Percentiles rank a stretch among this genome's conserved stretches.
These are phyloP conservation scores for Naegleria fowleri DNA, from an alignment of 208 protist genomes.

Conservation along the genomic window DNA sequence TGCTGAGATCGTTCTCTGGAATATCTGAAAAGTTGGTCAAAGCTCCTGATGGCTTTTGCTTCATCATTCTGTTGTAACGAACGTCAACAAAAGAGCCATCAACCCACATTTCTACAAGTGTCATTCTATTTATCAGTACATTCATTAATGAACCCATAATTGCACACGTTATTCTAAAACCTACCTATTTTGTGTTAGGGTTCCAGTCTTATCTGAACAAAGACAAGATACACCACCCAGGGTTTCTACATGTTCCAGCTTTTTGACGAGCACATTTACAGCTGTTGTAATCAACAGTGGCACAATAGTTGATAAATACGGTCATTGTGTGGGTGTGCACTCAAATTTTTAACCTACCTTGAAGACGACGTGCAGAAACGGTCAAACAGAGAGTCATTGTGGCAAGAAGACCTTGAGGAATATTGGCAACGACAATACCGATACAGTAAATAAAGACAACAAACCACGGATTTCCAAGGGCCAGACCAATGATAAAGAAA, in stretches of 20 bases:
- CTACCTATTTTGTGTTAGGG: slow-evolving; percentile 65
- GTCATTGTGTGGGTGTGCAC: no score
- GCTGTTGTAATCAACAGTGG: background rate
- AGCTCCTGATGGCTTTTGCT: background rate
- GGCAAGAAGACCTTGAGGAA: slow-evolving; percentile 68
- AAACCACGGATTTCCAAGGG: slow-evolving; percentile 33
- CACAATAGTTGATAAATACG: no score
- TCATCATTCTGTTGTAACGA: slow-evolving; percentile 1
- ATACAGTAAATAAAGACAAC: slow-evolving; percentile 47
- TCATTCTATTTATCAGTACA: slow-evolving; percentile 48
- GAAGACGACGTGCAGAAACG: slow-evolving; percentile 62
- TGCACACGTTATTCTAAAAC: no score
- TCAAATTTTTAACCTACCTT: slow-evolving; percentile 28
- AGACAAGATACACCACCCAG: slow-evolving; percentile 67
- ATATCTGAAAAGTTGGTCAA: background rate
- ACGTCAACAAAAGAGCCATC: background rate
- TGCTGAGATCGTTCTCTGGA: background rate
- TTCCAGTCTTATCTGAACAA: slow-evolving; percentile 76
- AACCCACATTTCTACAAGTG: slow-evolving; percentile 36
- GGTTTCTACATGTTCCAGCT: slow-evolving; percentile 69
- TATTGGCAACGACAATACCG: slow-evolving; percentile 67
- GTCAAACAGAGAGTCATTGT: slow-evolving; percentile 66
- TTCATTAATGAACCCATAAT: no score
- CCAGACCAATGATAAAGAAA: slow-evolving; percentile 32
- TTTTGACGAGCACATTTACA: slow-evolving; percentile 68